These are phyloP conservation scores for Leccinum broughii DNA, from an alignment of 768 basidiomycete genomes.

Conservation along the genomic window DNA sequence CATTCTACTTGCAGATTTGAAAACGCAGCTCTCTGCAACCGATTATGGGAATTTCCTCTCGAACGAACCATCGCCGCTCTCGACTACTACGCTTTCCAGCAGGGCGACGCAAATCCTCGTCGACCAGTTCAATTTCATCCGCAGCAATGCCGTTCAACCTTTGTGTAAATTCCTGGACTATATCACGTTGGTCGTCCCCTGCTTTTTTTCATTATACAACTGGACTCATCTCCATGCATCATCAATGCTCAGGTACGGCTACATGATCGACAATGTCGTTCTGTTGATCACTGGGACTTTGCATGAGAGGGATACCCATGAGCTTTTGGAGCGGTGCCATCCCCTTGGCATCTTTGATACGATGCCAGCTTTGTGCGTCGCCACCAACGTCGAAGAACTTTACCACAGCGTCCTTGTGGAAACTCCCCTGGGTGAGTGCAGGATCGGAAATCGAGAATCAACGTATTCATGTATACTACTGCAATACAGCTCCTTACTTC, in stretches of 20 bases:
- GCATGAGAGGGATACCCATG: slow-evolving; percentile 96
- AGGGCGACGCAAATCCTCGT: slow-evolving; percentile 94
- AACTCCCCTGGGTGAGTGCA: slow-evolving; percentile 84
- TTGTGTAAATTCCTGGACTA: slow-evolving; percentile 94
- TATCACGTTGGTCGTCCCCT: slow-evolving; percentile 73
- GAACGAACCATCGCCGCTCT: slow-evolving; percentile 91
- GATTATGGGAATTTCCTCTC: slow-evolving; percentile 99
- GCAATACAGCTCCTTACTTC: slow-evolving; percentile 82
- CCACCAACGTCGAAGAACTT: slow-evolving; percentile 97
- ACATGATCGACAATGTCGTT: slow-evolving; percentile 99
- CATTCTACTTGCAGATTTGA: slow-evolving; percentile 65
- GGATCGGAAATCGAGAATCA: slow-evolving; percentile 1
- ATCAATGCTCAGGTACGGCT: slow-evolving; percentile 71
- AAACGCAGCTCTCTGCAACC: slow-evolving; percentile 92
- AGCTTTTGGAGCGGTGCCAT: slow-evolving; percentile 94
- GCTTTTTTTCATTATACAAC: neutral
- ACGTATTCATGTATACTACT: slow-evolving; percentile 1
- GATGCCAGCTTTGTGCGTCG: slow-evolving; percentile 98
- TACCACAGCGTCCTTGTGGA: slow-evolving; percentile 97
- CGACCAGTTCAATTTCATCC: slow-evolving; percentile 94
- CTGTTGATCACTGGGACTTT: slow-evolving; percentile 96
- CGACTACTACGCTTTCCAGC: slow-evolving; percentile 94
- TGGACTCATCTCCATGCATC: slow-evolving; percentile 4
- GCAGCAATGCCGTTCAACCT: slow-evolving; percentile 88
- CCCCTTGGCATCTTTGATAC: slow-evolving; percentile 97